phyloP scores from a whole-genome alignment of 2,329 filamentous ascomycete species.

The Xylariaceae sp. region DNA sequence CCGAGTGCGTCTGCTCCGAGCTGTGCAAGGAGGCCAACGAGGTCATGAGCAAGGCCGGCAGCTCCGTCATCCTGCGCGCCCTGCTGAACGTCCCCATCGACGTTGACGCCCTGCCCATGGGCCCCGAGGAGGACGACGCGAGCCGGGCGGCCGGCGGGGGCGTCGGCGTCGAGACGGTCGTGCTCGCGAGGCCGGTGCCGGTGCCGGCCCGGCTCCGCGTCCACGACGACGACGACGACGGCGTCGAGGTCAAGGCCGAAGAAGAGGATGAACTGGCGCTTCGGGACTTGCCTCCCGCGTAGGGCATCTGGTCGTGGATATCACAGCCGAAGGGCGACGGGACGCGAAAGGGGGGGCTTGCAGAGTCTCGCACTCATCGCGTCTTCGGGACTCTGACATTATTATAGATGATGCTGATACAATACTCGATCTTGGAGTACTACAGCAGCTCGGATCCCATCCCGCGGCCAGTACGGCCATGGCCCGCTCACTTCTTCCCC shows the following conservation, averaged over 20 bases:
- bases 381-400: no score
- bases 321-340: no score
- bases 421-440: no score
- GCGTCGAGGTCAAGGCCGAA: constrained; percentile 17
- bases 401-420: no score
- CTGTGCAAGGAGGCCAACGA: constrained; percentile 78
- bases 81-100: constrained; percentile 73
- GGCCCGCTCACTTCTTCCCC: constrained; percentile 11
- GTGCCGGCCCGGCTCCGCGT: constrained; percentile 20
- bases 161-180: constrained; percentile 73
- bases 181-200: constrained; percentile 62
- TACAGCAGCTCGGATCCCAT: no score
- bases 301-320: no score
- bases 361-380: no score
- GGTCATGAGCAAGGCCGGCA: constrained; percentile 89
- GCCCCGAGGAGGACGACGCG: constrained; percentile 64
- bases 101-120: constrained; percentile 77
- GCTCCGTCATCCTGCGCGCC: constrained; percentile 70
- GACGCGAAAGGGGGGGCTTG: no score
- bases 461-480: no score
- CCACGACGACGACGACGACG: no score
- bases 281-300: no score
- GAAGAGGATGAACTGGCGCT: constrained; percentile 8
- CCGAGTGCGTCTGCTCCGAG: constrained; percentile 85
- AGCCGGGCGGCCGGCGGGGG: no score